A percentile compares a stretch with the other conserved stretches of the same genome.
These are phyloP conservation scores for Mimosa pudica DNA, from an alignment of 306 rosid species.

Conservation along the genomic window DNA sequence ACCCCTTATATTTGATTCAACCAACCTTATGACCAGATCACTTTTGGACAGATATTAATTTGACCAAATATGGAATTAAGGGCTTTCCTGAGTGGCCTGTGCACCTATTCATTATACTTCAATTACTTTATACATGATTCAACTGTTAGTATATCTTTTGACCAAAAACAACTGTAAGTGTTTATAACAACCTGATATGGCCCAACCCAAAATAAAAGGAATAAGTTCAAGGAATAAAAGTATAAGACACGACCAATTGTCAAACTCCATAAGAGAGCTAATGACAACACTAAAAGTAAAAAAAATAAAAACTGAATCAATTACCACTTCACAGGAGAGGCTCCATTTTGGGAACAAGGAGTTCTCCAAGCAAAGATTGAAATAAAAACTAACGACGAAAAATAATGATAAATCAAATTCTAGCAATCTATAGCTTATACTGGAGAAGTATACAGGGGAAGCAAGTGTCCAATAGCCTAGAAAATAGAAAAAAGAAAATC, in stretches of 20 bases:
- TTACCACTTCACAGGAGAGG: conserved; percentile 15
- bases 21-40: neutral
- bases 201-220: neutral
- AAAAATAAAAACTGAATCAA: neutral
- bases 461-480: conserved; percentile 18
- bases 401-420: conserved; percentile 54
- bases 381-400: conserved; percentile 37
- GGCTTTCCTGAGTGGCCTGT: neutral
- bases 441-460: conserved; percentile 54
- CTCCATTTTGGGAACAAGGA: conserved; percentile 7
- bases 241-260: no score
- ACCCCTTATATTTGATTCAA: no score
- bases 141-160: neutral
- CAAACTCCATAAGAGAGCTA: neutral
- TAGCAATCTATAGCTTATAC: conserved; percentile 32
- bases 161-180: neutral
- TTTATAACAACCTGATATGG: neutral
- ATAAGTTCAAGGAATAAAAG: neutral
- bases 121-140: neutral
- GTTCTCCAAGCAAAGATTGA: conserved; percentile 36
- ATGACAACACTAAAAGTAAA: neutral
- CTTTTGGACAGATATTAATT: neutral
- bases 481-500: neutral
- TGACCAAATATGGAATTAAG: neutral
- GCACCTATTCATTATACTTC: neutral